Conservation (phyloP, 2,329 filamentous ascomycete species). For the Penicillium frequentans region DNA sequence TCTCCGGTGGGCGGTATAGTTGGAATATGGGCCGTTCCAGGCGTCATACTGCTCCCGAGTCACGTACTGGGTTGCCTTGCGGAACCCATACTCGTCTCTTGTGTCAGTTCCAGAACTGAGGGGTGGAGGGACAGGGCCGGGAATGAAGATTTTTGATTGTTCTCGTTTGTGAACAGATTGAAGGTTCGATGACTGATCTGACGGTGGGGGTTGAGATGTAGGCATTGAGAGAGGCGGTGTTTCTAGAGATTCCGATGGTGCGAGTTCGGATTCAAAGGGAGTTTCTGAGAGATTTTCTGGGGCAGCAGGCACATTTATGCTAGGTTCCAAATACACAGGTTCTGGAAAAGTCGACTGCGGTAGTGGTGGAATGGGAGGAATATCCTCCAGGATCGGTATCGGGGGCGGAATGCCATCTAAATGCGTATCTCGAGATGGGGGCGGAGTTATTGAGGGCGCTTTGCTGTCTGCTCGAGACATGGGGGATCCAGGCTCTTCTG, state of each 20-base stretch:
- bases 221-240: slow-evolving; percentile 3
- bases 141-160: slow-evolving; percentile 31
- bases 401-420: slow-evolving; percentile 27
- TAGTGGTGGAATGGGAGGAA: slow-evolving; percentile 21
- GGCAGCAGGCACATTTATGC: background rate
- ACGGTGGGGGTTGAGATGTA: background rate
- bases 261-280: slow-evolving; percentile 6
- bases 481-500: slow-evolving; percentile 37
- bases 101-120: slow-evolving; percentile 33
- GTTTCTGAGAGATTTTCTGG: slow-evolving; percentile 6
- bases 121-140: slow-evolving; percentile 41
- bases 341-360: slow-evolving; percentile 6
- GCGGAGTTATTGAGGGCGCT: slow-evolving; percentile 29
- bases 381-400: slow-evolving; percentile 19
- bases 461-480: slow-evolving; percentile 33
- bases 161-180: slow-evolving; percentile 19
- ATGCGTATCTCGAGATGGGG: slow-evolving; percentile 27
- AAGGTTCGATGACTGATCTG: slow-evolving; percentile 5
- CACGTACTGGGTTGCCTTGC: slow-evolving; percentile 80
- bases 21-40: slow-evolving; percentile 75
- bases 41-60: slow-evolving; percentile 74
- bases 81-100: slow-evolving; percentile 88
- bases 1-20: slow-evolving; percentile 71
- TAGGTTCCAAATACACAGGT: background rate
- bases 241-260: background rate